A percentile compares a stretch with the other conserved stretches of the same genome.
Evolutionary conservation across 2,329 filamentous ascomycete species (phyloP).

Genomic region (Grosmannia serpens): DNA sequence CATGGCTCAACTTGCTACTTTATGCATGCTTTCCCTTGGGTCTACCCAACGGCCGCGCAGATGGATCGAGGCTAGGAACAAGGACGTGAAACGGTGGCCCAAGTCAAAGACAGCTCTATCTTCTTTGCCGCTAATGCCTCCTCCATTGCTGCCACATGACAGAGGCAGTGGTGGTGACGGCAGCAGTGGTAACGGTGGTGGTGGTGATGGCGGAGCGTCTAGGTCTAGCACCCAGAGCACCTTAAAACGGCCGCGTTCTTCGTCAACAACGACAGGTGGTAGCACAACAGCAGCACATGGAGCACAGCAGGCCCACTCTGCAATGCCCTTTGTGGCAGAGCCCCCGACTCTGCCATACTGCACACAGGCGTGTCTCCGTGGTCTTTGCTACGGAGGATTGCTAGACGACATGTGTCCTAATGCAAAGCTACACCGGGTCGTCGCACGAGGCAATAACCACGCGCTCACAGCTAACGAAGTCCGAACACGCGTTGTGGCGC

Average conservation of each 20-base stretch:
- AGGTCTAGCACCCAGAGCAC: neutral
- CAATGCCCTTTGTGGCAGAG: neutral
- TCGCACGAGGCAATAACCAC: neutral
- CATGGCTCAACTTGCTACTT: neutral
- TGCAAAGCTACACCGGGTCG: neutral
- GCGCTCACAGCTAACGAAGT: neutral
- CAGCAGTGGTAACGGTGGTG: neutral
- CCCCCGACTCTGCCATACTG: slow-evolving; percentile 2
- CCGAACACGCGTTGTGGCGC: neutral
- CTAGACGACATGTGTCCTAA: slow-evolving; percentile 6
- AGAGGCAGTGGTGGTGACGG: neutral
- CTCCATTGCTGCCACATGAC: neutral
- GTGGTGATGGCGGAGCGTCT: neutral
- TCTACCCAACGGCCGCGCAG: neutral
- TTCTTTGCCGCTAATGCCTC: neutral
- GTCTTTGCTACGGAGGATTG: neutral
- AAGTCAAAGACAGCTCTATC: neutral
- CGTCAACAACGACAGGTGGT: neutral
- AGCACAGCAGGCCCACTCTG: too few relatives aligned
- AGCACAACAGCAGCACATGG: neutral
- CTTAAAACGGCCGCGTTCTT: neutral
- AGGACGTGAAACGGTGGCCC: slow-evolving; percentile 1
- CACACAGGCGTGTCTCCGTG: slow-evolving; percentile 4
- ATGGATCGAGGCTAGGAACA: slow-evolving; percentile 1
- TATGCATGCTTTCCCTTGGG: neutral